Percentiles rank a stretch among this genome's conserved stretches.
These are phyloP conservation scores for Trypanosoma conorhini DNA, from an alignment of 208 protist species.

Conservation along the genomic window DNA sequence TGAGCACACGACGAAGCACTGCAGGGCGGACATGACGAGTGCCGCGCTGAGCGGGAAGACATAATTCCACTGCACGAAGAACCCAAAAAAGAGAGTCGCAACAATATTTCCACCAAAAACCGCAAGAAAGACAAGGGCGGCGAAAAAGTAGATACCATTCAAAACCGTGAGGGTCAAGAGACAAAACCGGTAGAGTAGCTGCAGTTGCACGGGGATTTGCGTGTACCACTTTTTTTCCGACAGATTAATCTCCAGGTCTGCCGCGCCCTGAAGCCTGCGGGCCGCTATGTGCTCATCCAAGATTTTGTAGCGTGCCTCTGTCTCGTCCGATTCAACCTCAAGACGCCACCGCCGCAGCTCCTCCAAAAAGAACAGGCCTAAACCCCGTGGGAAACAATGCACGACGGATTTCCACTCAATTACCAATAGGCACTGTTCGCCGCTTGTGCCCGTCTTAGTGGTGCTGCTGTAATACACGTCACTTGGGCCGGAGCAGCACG, in stretches of 20 bases:
- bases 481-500: conserved; percentile 33
- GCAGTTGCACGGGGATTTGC: conserved; percentile 44
- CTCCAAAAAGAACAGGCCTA: conserved; percentile 62
- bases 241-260: conserved; percentile 26
- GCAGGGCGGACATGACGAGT: conserved; percentile 47
- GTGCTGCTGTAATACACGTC: not conserved
- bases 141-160: conserved; percentile 50
- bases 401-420: conserved; percentile 42
- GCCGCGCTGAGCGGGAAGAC: conserved; percentile 57
- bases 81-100: conserved; percentile 62
- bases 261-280: conserved; percentile 10
- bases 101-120: conserved; percentile 42
- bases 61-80: conserved; percentile 49
- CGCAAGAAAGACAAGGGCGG: conserved; percentile 49
- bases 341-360: conserved; percentile 63
- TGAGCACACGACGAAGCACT: conserved; percentile 47
- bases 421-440: conserved; percentile 5
- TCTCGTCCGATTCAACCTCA: conserved; percentile 37
- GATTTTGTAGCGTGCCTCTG: conserved; percentile 40
- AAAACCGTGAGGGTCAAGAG: conserved; percentile 40
- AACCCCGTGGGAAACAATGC: conserved; percentile 27
- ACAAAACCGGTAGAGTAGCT: conserved; percentile 33
- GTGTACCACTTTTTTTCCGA: conserved; percentile 54
- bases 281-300: conserved; percentile 32
- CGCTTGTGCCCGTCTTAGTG: not conserved